A percentile compares a stretch with the other conserved stretches of the same genome.
Conservation (phyloP, 2,329 filamentous ascomycete species). For the Lecanicillium sp. region DNA sequence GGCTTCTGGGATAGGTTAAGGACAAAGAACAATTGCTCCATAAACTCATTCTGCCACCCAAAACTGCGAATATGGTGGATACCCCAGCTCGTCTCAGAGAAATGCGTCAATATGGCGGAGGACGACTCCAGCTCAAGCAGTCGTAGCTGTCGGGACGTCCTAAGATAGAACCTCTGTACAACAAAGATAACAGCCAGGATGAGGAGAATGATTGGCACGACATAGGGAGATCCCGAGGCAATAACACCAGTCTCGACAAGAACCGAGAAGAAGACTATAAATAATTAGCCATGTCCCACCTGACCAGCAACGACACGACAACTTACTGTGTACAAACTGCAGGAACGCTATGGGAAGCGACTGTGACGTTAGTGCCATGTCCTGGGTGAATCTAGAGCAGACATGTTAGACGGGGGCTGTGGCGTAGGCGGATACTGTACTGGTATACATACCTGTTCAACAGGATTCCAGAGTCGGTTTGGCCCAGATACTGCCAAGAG, state of each 20-base stretch:
- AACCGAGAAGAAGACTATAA: conserved; percentile 27
- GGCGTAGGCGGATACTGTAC: too few species aligned
- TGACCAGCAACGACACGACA: too few species aligned
- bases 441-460: too few species aligned
- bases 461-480: too few species aligned
- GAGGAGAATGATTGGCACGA: conserved; percentile 38
- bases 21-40: conserved; percentile 35
- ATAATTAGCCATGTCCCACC: neutral
- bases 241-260: conserved; percentile 39
- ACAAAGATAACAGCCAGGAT: conserved; percentile 12
- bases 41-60: conserved; percentile 24
- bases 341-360: neutral
- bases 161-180: conserved; percentile 27
- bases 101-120: conserved; percentile 35
- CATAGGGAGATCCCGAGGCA: conserved; percentile 35
- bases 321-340: neutral
- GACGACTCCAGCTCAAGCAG: conserved; percentile 48
- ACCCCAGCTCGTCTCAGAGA: conserved; percentile 29
- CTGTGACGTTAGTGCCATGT: conserved; percentile 2
- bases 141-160: conserved; percentile 49
- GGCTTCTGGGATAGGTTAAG: too few species aligned
- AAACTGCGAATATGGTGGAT: conserved; percentile 22
- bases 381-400: neutral
- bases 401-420: too few species aligned
- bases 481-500: too few species aligned